These are phyloP conservation scores for Curvularia spicifera DNA, from an alignment of 2,329 filamentous ascomycete species.

Conservation along the genomic window DNA sequence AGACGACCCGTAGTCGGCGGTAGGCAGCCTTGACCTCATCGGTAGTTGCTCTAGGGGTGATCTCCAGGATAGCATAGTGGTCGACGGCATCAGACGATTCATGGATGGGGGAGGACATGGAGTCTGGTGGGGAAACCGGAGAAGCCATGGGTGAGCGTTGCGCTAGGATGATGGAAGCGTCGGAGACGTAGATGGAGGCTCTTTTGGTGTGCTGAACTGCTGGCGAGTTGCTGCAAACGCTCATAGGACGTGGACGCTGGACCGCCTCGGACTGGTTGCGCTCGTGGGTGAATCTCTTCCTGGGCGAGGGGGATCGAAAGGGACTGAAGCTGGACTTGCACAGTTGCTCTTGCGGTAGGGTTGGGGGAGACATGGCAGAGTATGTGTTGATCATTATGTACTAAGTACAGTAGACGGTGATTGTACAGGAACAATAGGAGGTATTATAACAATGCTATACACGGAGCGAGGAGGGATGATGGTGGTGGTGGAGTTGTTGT, in stretches of 20 bases:
- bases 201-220: slow-evolving; percentile 29
- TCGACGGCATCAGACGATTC: slow-evolving; percentile 32
- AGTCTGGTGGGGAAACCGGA: slow-evolving; percentile 21
- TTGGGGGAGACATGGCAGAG: slow-evolving; percentile 16
- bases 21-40: slow-evolving; percentile 41
- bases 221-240: slow-evolving; percentile 18
- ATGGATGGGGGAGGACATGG: slow-evolving; percentile 23
- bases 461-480: slow-evolving; percentile 10
- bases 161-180: slow-evolving; percentile 32
- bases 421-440: slow-evolving; percentile 18
- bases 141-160: slow-evolving; percentile 31
- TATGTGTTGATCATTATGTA: slow-evolving; percentile 30
- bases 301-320: slow-evolving; percentile 18
- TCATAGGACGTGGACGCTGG: slow-evolving; percentile 28
- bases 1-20: slow-evolving; percentile 36
- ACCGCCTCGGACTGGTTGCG: slow-evolving; percentile 35
- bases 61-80: slow-evolving; percentile 41
- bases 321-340: slow-evolving; percentile 30
- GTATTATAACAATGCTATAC: slow-evolving; percentile 6
- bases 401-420: slow-evolving; percentile 10
- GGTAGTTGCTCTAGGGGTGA: slow-evolving; percentile 32
- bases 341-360: slow-evolving; percentile 26
- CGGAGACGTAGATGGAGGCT: slow-evolving; percentile 38
- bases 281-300: slow-evolving; percentile 28
- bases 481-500: slow-evolving; percentile 20